These are phyloP conservation scores for Tulasnella sp. DNA, from an alignment of 768 basidiomycete species.

Conservation along the genomic window DNA sequence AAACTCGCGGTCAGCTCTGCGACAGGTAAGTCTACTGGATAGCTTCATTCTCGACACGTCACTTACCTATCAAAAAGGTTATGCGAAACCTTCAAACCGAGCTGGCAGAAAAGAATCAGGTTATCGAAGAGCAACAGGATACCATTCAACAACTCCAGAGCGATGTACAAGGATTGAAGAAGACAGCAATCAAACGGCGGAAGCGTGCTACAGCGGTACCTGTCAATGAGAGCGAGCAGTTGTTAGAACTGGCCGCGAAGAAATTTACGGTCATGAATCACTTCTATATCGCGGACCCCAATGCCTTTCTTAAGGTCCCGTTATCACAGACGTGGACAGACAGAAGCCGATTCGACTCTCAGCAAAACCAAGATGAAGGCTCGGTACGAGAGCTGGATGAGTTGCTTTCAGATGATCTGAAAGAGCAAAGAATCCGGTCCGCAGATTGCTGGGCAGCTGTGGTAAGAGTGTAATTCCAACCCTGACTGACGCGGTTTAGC, in stretches of 20 bases:
- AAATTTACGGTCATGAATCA: background rate
- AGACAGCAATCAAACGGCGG: background rate
- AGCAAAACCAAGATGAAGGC: background rate
- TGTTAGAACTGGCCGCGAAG: background rate
- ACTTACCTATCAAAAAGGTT: background rate
- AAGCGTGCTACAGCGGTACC: background rate
- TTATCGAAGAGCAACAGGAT: background rate
- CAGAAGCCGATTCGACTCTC: background rate
- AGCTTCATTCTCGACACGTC: too few species aligned
- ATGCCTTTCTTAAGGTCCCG: background rate
- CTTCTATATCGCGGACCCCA: background rate
- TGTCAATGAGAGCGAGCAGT: background rate
- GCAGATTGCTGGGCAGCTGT: background rate
- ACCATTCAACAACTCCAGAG: background rate
- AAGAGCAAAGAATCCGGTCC: background rate
- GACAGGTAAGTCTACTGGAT: background rate
- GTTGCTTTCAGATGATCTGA: background rate
- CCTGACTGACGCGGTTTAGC: background rate
- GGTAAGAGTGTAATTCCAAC: background rate
- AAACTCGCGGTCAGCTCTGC: background rate
- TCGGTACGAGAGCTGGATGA: background rate
- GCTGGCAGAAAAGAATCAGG: background rate
- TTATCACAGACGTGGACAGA: background rate
- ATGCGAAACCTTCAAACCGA: background rate
- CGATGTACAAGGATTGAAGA: background rate